Evolutionary conservation across 768 basidiomycete species (phyloP).

Genomic region (Leccinellum rugosiceps): DNA sequence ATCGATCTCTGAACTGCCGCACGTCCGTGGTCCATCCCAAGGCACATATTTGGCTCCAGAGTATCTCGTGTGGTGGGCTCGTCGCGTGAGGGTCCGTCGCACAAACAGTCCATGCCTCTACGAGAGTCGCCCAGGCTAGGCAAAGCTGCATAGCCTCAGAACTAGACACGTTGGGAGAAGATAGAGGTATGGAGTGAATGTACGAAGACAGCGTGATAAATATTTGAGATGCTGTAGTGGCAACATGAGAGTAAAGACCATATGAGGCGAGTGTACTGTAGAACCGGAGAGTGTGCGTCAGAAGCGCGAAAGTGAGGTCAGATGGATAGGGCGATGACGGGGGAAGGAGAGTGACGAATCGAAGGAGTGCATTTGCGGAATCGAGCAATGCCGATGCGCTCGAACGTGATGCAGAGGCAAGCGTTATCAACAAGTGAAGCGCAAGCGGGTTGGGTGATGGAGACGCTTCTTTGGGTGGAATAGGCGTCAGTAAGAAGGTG

Average conservation of each 20-base stretch:
- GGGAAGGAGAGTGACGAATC: constrained; percentile 64
- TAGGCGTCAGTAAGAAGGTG: constrained; percentile 55
- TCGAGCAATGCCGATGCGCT: constrained; percentile 59
- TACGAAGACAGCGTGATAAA: constrained; percentile 50
- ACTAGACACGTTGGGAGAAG: constrained; percentile 17
- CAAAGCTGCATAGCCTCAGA: constrained; percentile 27
- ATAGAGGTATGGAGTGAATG: constrained; percentile 32
- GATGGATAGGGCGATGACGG: constrained; percentile 37
- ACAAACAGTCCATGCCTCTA: constrained; percentile 75
- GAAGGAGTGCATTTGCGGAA: constrained; percentile 62
- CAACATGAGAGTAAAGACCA: constrained; percentile 70
- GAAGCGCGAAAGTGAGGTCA: constrained; percentile 42
- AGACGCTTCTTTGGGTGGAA: constrained; percentile 36
- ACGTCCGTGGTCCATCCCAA: constrained; percentile 73
- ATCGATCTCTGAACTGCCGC: constrained; percentile 34
- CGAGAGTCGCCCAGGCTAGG: constrained; percentile 54
- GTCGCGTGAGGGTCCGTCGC: constrained; percentile 91
- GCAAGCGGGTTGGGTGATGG: constrained; percentile 44
- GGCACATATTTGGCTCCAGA: constrained; percentile 84
- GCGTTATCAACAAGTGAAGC: constrained; percentile 51
- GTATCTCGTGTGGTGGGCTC: constrained; percentile 79
- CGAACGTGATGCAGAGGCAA: constrained; percentile 64
- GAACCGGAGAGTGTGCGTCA: constrained; percentile 56
- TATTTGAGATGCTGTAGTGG: constrained; percentile 56
- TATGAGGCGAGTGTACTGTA: constrained; percentile 71